These are phyloP conservation scores for Imleria badia DNA, from an alignment of 768 basidiomycete species.

Conservation along the genomic window DNA sequence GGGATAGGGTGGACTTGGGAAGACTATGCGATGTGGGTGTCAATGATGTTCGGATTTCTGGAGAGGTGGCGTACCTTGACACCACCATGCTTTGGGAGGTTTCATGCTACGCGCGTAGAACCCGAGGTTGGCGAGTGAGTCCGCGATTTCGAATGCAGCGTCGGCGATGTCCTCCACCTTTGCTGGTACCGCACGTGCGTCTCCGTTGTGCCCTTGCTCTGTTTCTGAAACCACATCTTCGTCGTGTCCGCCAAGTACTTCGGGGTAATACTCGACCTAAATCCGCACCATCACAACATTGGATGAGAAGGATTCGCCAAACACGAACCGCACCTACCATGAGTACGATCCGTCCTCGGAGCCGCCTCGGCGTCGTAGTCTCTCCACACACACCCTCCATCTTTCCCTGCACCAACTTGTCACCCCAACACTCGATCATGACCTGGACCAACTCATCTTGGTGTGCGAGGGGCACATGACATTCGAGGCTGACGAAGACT, in stretches of 20 bases:
- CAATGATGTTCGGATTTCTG: not conserved
- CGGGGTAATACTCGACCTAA: constrained; percentile 59
- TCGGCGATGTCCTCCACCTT: not conserved
- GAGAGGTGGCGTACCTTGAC: constrained; percentile 29
- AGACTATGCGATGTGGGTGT: constrained; percentile 1
- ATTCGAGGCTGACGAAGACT: constrained; percentile 59
- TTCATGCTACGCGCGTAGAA: constrained; percentile 66
- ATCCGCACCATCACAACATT: not conserved
- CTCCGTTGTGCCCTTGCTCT: not conserved
- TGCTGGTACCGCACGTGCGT: constrained; percentile 4
- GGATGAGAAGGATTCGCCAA: no score
- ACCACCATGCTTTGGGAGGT: constrained; percentile 51
- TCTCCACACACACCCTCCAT: constrained; percentile 19
- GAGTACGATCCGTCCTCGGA: constrained; percentile 54
- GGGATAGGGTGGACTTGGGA: constrained; percentile 18
- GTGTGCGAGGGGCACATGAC: constrained; percentile 51
- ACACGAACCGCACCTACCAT: constrained; percentile 41
- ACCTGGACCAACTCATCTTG: constrained; percentile 55
- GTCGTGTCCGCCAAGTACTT: not conserved
- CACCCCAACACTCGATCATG: constrained; percentile 52
- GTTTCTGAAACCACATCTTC: not conserved
- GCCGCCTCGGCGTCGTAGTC: constrained; percentile 42
- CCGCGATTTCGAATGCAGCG: constrained; percentile 38
- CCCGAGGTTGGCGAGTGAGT: constrained; percentile 53
- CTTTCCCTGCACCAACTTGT: constrained; percentile 45